phyloP scores from a whole-genome alignment of 805 yeast species.

The Yarrowia sp. region DNA sequence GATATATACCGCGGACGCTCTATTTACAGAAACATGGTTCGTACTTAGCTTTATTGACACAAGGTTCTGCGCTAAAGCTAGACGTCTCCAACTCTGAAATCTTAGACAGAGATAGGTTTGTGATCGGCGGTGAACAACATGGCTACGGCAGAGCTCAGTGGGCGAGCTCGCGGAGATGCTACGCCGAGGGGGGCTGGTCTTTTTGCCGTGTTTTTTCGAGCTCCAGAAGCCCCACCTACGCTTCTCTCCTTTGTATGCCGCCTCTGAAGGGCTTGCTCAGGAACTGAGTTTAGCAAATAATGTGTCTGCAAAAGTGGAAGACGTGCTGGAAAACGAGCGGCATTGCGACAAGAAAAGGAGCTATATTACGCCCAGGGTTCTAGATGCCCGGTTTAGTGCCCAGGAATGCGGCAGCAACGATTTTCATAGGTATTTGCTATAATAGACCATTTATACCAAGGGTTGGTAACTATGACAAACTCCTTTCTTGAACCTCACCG shows the following conservation, averaged over 20 bases:
- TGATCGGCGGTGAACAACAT: conserved; percentile 15
- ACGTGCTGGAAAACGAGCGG: too few species aligned
- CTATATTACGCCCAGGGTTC: too few species aligned
- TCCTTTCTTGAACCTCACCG: background rate
- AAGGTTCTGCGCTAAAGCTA: background rate
- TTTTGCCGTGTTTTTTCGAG: too few species aligned
- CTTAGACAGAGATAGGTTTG: background rate
- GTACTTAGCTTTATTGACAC: background rate
- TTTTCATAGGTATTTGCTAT: too few species aligned
- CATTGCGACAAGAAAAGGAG: too few species aligned
- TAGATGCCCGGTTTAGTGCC: too few species aligned
- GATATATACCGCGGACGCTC: conserved; percentile 23
- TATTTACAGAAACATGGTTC: conserved; percentile 23
- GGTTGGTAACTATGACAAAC: background rate
- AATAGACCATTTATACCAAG: too few species aligned
- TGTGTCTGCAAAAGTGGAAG: too few species aligned
- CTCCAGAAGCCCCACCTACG: too few species aligned
- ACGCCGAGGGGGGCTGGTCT: background rate
- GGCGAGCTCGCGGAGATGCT: background rate
- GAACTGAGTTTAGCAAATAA: conserved; percentile 15
- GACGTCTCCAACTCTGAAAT: conserved; percentile 1
- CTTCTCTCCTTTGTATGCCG: background rate
- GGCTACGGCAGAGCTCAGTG: conserved; percentile 5
- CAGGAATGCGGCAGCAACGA: too few species aligned
- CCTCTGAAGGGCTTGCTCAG: background rate